Percentiles rank a stretch among this genome's conserved stretches.
Evolutionary conservation across 768 basidiomycete species (phyloP).

Genomic region (Panaeolus papilionaceus): DNA sequence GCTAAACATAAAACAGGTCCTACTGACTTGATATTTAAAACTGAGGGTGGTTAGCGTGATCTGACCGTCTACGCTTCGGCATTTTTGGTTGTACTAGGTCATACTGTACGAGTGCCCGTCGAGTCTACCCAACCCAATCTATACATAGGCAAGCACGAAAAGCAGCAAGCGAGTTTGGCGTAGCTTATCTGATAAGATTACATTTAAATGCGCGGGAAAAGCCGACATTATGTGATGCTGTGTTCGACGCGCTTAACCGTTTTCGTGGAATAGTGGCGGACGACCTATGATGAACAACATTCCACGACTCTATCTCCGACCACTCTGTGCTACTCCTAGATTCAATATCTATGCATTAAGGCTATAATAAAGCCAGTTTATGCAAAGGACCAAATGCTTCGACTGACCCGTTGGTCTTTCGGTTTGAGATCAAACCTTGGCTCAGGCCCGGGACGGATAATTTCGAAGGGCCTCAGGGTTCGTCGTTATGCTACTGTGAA

Average conservation of each 20-base stretch:
- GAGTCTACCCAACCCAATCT: no score
- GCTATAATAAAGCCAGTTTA: not conserved
- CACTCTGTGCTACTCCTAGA: not conserved
- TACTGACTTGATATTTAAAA: no score
- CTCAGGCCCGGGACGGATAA: not conserved
- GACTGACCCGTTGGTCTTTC: constrained; percentile 14
- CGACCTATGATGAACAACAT: not conserved
- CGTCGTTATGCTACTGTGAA: constrained; percentile 1
- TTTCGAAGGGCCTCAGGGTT: not conserved
- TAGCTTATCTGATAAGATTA: constrained; percentile 2
- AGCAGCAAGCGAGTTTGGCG: no score
- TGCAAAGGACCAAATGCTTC: constrained; percentile 6
- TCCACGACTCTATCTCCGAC: constrained; percentile 10
- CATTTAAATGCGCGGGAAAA: not conserved
- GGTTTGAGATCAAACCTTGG: constrained; percentile 9
- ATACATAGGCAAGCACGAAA: no score
- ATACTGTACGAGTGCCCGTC: no score
- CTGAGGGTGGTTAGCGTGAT: no score
- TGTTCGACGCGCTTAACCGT: constrained; percentile 6
- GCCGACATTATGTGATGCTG: not conserved
- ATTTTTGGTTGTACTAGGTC: no score
- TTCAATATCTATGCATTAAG: not conserved
- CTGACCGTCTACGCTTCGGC: no score
- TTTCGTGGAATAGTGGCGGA: not conserved
- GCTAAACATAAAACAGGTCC: no score